Conservation (phyloP, 257 asterid species). For the Hygrophila difformis region DNA sequence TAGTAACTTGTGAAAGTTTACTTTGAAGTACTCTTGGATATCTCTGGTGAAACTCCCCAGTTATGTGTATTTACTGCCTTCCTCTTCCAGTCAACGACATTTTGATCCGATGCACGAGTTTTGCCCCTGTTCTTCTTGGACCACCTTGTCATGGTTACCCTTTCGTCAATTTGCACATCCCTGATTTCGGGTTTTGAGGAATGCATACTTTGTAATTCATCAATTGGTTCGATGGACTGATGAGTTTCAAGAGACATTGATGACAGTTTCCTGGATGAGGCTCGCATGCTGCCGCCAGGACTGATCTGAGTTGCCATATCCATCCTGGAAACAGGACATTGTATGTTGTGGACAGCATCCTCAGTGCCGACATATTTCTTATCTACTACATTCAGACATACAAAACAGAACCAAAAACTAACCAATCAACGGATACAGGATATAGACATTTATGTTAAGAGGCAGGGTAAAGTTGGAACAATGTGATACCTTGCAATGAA, state of each 20-base stretch:
- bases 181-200: constrained; percentile 53
- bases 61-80: constrained; percentile 46
- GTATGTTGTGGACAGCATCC: constrained; percentile 34
- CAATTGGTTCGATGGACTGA: constrained; percentile 50
- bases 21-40: constrained; percentile 61
- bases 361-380: constrained; percentile 30
- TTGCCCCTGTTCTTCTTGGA: constrained; percentile 55
- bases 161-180: constrained; percentile 80
- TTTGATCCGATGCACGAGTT: constrained; percentile 35
- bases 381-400: constrained; percentile 30
- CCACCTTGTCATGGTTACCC: constrained; percentile 86
- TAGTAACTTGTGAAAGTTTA: constrained; percentile 16
- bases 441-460: too few species aligned
- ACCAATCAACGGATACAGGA: background rate
- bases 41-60: constrained; percentile 54
- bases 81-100: constrained; percentile 54
- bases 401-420: background rate
- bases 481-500: constrained; percentile 44
- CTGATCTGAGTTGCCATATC: constrained; percentile 99
- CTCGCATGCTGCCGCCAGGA: constrained; percentile 58
- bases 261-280: constrained; percentile 41
- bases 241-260: constrained; percentile 51
- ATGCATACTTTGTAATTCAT: constrained; percentile 33
- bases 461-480: background rate
- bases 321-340: constrained; percentile 58